A percentile compares a stretch with the other conserved stretches of the same genome.
These are phyloP conservation scores for Fonsecaea erecta DNA, from an alignment of 2,329 filamentous ascomycete species.

Conservation along the genomic window DNA sequence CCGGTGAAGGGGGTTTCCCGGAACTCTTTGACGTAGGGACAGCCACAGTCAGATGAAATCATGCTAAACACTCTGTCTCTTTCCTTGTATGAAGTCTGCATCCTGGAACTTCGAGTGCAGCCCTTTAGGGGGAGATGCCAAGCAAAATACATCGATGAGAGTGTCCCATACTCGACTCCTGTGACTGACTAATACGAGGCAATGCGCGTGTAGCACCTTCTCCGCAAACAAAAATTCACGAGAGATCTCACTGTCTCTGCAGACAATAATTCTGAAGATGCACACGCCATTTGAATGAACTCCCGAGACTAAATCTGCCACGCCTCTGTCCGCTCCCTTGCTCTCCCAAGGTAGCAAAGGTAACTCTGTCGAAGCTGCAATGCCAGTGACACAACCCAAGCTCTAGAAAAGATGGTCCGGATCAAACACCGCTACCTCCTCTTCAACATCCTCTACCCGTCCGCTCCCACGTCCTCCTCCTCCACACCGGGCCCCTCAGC, in stretches of 20 bases:
- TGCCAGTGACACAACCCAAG: not conserved
- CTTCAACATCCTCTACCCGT: slow-evolving; percentile 89
- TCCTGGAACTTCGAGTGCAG: not conserved
- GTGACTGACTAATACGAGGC: too few relatives aligned
- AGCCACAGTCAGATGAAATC: not conserved
- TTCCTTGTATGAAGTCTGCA: not conserved
- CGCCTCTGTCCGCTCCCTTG: too few relatives aligned
- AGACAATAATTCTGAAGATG: too few relatives aligned
- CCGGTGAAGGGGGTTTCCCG: not conserved
- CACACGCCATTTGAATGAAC: too few relatives aligned
- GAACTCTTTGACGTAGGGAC: not conserved
- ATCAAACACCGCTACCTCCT: slow-evolving; percentile 95
- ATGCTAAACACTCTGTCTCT: not conserved
- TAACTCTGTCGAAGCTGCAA: not conserved
- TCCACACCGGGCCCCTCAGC: not conserved
- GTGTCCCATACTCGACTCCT: too few relatives aligned
- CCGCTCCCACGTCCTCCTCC: slow-evolving; percentile 41
- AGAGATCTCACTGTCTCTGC: too few relatives aligned
- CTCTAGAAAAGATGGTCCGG: slow-evolving; percentile 73
- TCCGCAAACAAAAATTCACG: too few relatives aligned
- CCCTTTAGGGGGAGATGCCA: not conserved
- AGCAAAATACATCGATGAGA: not conserved
- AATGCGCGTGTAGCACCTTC: too few relatives aligned
- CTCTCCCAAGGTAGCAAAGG: not conserved
- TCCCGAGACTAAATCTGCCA: too few relatives aligned